Evolutionary conservation across 2,329 filamentous ascomycete genomes (phyloP).

Genomic region (Sclerotinia minor): DNA sequence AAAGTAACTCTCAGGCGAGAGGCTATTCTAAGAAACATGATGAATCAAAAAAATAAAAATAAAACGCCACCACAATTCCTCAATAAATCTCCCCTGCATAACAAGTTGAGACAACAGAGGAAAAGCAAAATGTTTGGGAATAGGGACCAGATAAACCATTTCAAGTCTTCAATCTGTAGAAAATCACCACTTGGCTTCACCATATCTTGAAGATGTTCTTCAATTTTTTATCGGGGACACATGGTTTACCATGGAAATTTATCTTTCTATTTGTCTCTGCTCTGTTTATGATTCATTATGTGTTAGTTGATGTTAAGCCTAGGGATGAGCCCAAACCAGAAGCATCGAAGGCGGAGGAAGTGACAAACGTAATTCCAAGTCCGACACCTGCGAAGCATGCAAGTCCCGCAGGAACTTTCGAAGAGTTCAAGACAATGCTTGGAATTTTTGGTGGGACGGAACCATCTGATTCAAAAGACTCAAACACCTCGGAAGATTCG

Average conservation of each 20-base stretch:
- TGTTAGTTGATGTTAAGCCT: conserved; percentile 18
- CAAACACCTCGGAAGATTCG: neutral
- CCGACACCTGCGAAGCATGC: neutral
- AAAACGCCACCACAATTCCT: conserved; percentile 18
- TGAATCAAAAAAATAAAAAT: neutral
- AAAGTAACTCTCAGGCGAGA: conserved; percentile 13
- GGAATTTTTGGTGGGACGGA: neutral
- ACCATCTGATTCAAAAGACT: neutral
- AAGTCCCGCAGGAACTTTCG: conserved; percentile 21
- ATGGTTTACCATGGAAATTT: conserved; percentile 24
- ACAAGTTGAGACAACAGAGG: neutral
- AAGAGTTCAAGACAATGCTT: conserved; percentile 25
- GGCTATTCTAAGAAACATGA: neutral
- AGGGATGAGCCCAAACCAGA: neutral
- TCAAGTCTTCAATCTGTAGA: neutral
- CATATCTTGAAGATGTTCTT: conserved; percentile 17
- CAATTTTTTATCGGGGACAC: conserved; percentile 9
- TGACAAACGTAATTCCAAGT: neutral
- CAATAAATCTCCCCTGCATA: conserved; percentile 12
- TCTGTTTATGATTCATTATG: conserved; percentile 20
- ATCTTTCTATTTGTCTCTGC: conserved; percentile 13
- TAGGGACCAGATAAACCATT: conserved; percentile 8
- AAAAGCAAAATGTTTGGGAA: conserved; percentile 5
- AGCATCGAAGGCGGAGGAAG: neutral
- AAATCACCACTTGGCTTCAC: neutral